Percentiles rank a stretch among this genome's conserved stretches.
Conservation (phyloP, 83 land plant genomes). For the Isoetes engelmannii region DNA sequence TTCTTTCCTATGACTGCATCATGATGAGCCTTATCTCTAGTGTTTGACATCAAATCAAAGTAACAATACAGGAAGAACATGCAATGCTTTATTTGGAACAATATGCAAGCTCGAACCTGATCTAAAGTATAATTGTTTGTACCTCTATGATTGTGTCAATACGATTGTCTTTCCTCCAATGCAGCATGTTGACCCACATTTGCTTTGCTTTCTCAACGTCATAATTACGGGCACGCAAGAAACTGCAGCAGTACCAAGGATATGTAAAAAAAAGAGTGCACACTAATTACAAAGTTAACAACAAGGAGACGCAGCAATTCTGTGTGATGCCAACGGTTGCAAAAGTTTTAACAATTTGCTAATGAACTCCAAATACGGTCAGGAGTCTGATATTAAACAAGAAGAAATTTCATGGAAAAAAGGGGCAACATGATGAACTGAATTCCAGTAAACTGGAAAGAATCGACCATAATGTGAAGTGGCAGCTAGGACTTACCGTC, state of each 20-base stretch:
- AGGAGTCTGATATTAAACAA: neutral
- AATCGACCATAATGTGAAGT: too few species aligned
- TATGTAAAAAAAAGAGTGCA: too few species aligned
- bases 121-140: neutral
- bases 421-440: too few species aligned
- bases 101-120: too few species aligned
- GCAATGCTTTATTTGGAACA: too few species aligned
- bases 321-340: neutral
- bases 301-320: neutral
- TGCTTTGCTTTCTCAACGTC: constrained; percentile 41
- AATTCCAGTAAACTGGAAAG: too few species aligned
- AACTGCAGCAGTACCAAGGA: neutral
- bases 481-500: neutral
- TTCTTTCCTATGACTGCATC: too few species aligned
- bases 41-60: too few species aligned
- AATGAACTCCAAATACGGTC: neutral
- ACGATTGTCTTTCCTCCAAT: constrained; percentile 44
- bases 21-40: too few species aligned
- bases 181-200: constrained; percentile 63
- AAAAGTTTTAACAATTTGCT: neutral
- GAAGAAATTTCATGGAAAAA: neutral
- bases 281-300: neutral
- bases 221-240: constrained; percentile 41
- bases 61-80: too few species aligned
- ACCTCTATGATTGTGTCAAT: constrained; percentile 29